Evolutionary conservation across 495 filamentous ascomycete species (phyloP).

Genomic region (Penicillium pancosmium): DNA sequence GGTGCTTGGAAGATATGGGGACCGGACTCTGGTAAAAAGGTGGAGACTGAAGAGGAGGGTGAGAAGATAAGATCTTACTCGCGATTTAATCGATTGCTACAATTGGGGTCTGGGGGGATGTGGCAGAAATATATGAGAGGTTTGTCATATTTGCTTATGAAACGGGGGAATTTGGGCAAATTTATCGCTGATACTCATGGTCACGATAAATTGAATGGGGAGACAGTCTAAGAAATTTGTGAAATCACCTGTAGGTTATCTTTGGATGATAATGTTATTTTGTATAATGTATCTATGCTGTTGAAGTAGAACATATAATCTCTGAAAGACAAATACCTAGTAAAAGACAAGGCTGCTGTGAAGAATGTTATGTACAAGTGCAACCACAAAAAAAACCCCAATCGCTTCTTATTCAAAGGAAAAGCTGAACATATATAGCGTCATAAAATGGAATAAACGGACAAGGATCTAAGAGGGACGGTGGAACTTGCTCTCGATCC

Average conservation of each 20-base stretch:
- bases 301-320: constrained; percentile 20
- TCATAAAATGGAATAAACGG: background rate
- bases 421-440: constrained; percentile 4
- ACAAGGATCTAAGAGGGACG: constrained; percentile 27
- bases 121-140: constrained; percentile 13
- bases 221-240: too few species aligned
- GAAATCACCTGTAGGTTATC: background rate
- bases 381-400: constrained; percentile 13
- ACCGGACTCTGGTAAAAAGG: constrained; percentile 1
- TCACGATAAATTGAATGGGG: too few species aligned
- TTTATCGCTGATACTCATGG: background rate
- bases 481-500: constrained; percentile 81
- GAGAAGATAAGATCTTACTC: constrained; percentile 11
- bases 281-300: constrained; percentile 8
- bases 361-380: constrained; percentile 23
- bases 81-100: constrained; percentile 8
- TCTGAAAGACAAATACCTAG: background rate
- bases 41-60: constrained; percentile 17
- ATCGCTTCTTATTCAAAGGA: background rate
- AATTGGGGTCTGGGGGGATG: constrained; percentile 6
- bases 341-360: constrained; percentile 15
- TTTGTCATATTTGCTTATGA: constrained; percentile 14
- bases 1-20: constrained; percentile 18
- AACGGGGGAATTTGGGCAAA: constrained; percentile 9
- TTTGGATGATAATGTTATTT: background rate